These are phyloP conservation scores for Daldinia vernicosa DNA, from an alignment of 495 filamentous ascomycete species.

Conservation along the genomic window DNA sequence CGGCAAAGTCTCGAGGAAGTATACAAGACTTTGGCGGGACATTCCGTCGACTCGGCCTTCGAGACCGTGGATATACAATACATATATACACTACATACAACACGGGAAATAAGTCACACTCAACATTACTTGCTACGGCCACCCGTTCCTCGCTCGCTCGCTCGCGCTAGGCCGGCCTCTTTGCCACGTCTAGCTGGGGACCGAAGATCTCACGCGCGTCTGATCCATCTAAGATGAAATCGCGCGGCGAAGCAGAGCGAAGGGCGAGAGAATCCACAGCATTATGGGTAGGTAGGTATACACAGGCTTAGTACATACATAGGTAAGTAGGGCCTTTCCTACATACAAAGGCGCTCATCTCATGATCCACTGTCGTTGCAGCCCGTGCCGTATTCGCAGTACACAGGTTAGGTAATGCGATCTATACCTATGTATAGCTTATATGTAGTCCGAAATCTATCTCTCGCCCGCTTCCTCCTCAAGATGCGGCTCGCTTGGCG, in stretches of 20 bases:
- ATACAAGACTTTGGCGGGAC: slow-evolving; percentile 28
- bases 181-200: slow-evolving; percentile 27
- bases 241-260: slow-evolving; percentile 7
- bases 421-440: too few species aligned
- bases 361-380: not conserved
- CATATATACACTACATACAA: not conserved
- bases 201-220: slow-evolving; percentile 34
- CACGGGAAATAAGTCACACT: slow-evolving; percentile 26
- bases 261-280: slow-evolving; percentile 1
- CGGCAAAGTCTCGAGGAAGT: slow-evolving; percentile 32
- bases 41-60: slow-evolving; percentile 11
- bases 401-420: slow-evolving; percentile 2
- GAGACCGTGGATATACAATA: slow-evolving; percentile 6
- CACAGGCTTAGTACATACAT: not conserved
- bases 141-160: not conserved
- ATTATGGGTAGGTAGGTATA: not conserved
- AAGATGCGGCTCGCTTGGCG: slow-evolving; percentile 34
- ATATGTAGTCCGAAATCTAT: slow-evolving; percentile 15
- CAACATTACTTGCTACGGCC: slow-evolving; percentile 3
- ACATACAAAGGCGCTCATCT: slow-evolving; percentile 3
- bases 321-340: not conserved
- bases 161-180: not conserved
- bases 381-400: not conserved
- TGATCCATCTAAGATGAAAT: slow-evolving; percentile 15
- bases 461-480: not conserved